A percentile compares a stretch with the other conserved stretches of the same genome.
phyloP scores from a whole-genome alignment of 345 rosid species.

The Nasturtium officinale region DNA sequence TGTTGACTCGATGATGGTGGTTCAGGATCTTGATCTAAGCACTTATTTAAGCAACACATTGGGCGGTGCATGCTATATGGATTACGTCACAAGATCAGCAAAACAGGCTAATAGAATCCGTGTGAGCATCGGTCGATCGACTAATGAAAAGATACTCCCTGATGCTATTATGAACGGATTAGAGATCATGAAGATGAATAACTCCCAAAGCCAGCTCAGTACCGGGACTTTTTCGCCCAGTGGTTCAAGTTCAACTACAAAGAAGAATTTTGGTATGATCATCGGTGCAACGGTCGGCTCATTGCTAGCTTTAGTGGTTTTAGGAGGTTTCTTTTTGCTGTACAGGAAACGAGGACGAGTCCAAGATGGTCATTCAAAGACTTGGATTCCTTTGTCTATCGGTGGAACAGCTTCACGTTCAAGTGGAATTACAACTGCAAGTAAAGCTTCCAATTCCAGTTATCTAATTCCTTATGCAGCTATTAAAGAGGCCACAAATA shows the following conservation, averaged over 20 bases:
- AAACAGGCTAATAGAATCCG: conserved; percentile 47
- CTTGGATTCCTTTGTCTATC: conserved; percentile 64
- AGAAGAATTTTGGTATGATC: conserved; percentile 50
- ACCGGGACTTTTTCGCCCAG: conserved; percentile 3
- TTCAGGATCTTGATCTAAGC: conserved; percentile 57
- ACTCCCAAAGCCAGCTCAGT: conserved; percentile 56
- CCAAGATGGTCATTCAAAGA: conserved; percentile 54
- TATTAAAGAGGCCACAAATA: conserved; percentile 71
- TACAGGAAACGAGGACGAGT: conserved; percentile 47
- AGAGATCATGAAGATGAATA: conserved; percentile 79
- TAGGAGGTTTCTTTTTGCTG: conserved; percentile 48
- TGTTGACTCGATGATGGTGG: conserved; percentile 56
- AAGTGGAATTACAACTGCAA: conserved; percentile 56
- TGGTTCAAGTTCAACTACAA: conserved; percentile 42
- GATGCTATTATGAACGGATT: conserved; percentile 70
- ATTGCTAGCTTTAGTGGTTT: conserved; percentile 39
- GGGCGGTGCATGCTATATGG: conserved; percentile 57
- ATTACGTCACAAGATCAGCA: conserved; percentile 51
- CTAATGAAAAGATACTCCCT: conserved; percentile 38
- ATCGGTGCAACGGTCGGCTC: conserved; percentile 50
- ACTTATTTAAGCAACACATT: conserved; percentile 24
- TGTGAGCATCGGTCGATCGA: conserved; percentile 60
- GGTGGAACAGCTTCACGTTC: conserved; percentile 61
- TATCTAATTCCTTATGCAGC: conserved; percentile 57
- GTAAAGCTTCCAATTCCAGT: conserved; percentile 49